These are phyloP conservation scores for Ganoderma lucidum DNA, from an alignment of 1,284 basidiomycete species.

Conservation along the genomic window DNA sequence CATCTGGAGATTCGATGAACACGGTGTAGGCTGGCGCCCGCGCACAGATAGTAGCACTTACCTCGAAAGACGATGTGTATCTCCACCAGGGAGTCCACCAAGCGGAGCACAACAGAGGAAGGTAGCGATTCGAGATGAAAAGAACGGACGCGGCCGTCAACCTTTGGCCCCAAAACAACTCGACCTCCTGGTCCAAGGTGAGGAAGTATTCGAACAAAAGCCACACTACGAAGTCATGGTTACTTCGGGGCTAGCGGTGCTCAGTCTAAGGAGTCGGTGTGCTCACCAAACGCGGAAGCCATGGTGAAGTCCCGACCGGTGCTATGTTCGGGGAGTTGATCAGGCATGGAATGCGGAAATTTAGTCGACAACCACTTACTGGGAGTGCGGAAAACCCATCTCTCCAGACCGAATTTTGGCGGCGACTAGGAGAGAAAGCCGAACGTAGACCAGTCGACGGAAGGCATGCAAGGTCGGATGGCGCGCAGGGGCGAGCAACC, in stretches of 20 bases:
- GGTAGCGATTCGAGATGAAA: conserved; percentile 12
- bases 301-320: not conserved
- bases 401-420: not conserved
- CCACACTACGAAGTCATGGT: not conserved
- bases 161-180: conserved; percentile 10
- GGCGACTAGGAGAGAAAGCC: not conserved
- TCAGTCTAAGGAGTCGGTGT: not conserved
- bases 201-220: conserved; percentile 8
- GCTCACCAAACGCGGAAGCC: conserved; percentile 4
- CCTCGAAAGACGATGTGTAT: not conserved
- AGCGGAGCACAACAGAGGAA: conserved; percentile 1
- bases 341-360: not conserved
- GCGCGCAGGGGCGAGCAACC: not conserved
- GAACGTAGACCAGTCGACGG: not conserved
- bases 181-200: conserved; percentile 10
- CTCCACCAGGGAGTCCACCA: conserved; percentile 15
- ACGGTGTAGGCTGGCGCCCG: too few species aligned
- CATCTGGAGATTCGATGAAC: not conserved
- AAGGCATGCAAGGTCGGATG: not conserved
- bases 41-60: not conserved
- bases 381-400: not conserved
- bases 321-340: not conserved
- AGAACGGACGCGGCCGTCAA: conserved; percentile 10
- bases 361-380: not conserved
- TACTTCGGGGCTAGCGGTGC: too few species aligned